phyloP scores from a whole-genome alignment of 495 filamentous ascomycete genomes.

The Sporormia fimetaria region DNA sequence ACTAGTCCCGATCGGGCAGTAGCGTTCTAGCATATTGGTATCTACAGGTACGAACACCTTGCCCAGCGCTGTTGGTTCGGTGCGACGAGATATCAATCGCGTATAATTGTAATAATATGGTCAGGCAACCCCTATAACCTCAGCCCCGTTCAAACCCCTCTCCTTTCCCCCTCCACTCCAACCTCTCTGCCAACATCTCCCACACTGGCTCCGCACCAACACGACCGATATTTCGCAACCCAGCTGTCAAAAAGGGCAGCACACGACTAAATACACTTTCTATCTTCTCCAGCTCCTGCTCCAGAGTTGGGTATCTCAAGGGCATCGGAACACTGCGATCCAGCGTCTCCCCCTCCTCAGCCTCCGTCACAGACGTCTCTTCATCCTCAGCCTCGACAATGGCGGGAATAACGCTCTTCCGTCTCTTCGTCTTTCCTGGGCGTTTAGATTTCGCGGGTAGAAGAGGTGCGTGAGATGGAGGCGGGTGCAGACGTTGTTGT shows the following conservation, averaged over 20 bases:
- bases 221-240: slow-evolving; percentile 39
- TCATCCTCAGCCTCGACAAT: slow-evolving; percentile 16
- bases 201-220: slow-evolving; percentile 38
- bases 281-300: slow-evolving; percentile 31
- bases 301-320: slow-evolving; percentile 28
- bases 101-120: neutral
- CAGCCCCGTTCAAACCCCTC: neutral
- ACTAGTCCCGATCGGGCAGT: too few species aligned
- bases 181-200: slow-evolving; percentile 43
- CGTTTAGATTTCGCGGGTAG: slow-evolving; percentile 1
- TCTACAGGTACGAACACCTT: too few species aligned
- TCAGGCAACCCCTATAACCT: neutral
- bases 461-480: neutral
- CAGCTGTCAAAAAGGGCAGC: slow-evolving; percentile 36
- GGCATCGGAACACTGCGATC: too few species aligned
- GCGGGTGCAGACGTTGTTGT: neutral
- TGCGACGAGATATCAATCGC: neutral
- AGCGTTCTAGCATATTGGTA: too few species aligned
- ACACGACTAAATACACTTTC: slow-evolving; percentile 37
- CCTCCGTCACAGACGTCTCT: slow-evolving; percentile 3
- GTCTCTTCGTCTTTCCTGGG: slow-evolving; percentile 22
- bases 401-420: slow-evolving; percentile 13
- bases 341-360: slow-evolving; percentile 23
- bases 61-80: too few species aligned
- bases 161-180: slow-evolving; percentile 27